These are phyloP conservation scores for Cytospora schulzeri DNA, from an alignment of 2,329 filamentous ascomycete genomes.

Conservation along the genomic window DNA sequence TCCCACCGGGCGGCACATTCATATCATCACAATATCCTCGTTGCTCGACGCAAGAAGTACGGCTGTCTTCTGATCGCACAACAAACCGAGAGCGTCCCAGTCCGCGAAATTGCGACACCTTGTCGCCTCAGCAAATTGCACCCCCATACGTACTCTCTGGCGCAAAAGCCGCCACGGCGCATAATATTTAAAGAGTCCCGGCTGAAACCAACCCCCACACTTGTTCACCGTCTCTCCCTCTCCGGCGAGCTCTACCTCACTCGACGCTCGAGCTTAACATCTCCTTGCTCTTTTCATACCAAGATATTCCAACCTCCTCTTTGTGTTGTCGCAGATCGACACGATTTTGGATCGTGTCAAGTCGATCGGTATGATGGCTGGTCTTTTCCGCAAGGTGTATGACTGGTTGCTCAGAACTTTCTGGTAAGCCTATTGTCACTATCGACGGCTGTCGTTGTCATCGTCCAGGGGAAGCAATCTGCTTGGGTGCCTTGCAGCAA, in stretches of 20 bases:
- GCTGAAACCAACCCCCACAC: conserved; percentile 37
- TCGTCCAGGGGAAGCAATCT: conserved; percentile 33
- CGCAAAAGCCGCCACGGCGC: conserved; percentile 37
- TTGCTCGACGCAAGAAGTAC: conserved; percentile 27
- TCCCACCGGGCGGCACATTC: conserved; percentile 35
- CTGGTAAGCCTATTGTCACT: conserved; percentile 65
- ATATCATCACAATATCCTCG: conserved; percentile 28
- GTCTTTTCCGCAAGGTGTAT: conserved; percentile 91
- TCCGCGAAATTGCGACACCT: conserved; percentile 22
- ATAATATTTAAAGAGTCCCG: conserved; percentile 43
- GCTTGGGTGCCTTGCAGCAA: conserved; percentile 29
- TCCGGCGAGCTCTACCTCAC: conserved; percentile 30
- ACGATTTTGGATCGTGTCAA: conserved; percentile 5
- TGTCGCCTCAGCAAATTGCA: conserved; percentile 20
- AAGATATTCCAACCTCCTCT: conserved; percentile 15
- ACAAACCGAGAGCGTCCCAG: conserved; percentile 24
- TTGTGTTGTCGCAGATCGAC: conserved; percentile 8
- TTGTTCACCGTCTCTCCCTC: conserved; percentile 34
- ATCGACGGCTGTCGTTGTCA: background rate
- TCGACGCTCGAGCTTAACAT: conserved; percentile 22
- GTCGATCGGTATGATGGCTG: conserved; percentile 69
- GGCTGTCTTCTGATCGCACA: conserved; percentile 26
- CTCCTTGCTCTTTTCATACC: conserved; percentile 12
- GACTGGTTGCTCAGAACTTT: conserved; percentile 98
- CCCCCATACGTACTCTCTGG: conserved; percentile 17